Evolutionary conservation across 106 monocot genomes (phyloP), one percentile per base, ranked within the genome.

Genomic region (Alisma plantagoaquatica): DNA sequence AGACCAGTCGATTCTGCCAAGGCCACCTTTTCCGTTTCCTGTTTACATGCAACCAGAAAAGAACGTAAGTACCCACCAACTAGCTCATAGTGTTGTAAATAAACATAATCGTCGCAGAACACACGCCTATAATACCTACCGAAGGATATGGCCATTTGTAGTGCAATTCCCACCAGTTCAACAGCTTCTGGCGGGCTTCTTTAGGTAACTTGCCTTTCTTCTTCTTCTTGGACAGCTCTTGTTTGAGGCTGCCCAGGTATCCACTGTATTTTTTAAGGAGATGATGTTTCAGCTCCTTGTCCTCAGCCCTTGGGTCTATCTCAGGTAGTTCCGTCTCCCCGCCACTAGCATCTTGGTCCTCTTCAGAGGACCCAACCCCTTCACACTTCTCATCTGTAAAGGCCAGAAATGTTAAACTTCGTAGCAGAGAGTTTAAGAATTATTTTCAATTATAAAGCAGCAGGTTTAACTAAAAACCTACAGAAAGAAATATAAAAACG

Each of bases 151-250:
- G 83, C 83, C 88, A 89, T 53, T 83, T 89, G 48, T 83, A 79
- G 56, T 89, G 88, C 63, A 74, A 17, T 47, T 72, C 82, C 83
- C 88, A 89, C 88, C 88, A 89, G 54, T 62, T 79, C 7, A 89
- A 73, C 43, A 89, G 70, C 41, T 78, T 77, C 57, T 76, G 75
- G n/a, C 82, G 61, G n/a, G 88, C 88, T 43, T 89, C 88, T 38
- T 83, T 89, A 10, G 88, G 88, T 11, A 89, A 73, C 54, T 89
- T 89, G 1, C 88, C 88, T 75, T 83, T 88, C 69, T 88, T 89
- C 64, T 65, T 84, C 64, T 84, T 84, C 61, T 58, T 58, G 16
- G 58, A 58, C 12, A 58, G 58, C 10, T 58, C 58, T 62, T 89
- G 75, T 51, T 73, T 79, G 30, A 89, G 75, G 20, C 77, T 77